Conservation (phyloP, 2,329 filamentous ascomycete species). For the Epichloe typhina region DNA sequence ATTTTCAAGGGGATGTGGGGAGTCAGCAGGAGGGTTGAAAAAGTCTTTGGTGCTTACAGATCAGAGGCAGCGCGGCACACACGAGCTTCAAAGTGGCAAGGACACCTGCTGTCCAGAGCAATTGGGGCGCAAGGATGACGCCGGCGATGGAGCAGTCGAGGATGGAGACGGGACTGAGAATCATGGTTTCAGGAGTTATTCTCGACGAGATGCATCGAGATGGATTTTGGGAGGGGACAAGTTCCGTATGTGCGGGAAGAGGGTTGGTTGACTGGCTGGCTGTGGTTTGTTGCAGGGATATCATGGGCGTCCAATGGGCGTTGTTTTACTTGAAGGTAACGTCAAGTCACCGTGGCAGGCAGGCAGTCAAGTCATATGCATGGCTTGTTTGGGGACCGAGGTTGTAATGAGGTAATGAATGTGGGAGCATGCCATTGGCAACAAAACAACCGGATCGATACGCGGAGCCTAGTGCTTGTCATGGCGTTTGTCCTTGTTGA, state of each 20-base stretch:
- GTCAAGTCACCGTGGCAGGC: too few species aligned
- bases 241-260: not conserved
- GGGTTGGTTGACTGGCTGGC: not conserved
- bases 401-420: too few species aligned
- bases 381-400: not conserved
- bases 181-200: slow-evolving; percentile 34
- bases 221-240: not conserved
- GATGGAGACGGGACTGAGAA: slow-evolving; percentile 60
- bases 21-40: not conserved
- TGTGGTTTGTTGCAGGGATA: too few species aligned
- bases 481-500: too few species aligned
- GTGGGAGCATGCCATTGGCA: too few species aligned
- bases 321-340: too few species aligned
- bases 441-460: too few species aligned
- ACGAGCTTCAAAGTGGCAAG: slow-evolving; percentile 43
- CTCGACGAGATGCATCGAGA: not conserved
- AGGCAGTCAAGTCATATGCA: not conserved
- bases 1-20: not conserved
- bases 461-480: too few species aligned
- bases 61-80: slow-evolving; percentile 56
- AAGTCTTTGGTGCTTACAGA: not conserved
- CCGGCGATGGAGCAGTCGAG: slow-evolving; percentile 65
- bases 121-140: slow-evolving; percentile 55
- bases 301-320: too few species aligned
- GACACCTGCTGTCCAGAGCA: slow-evolving; percentile 54